These are phyloP conservation scores for Piedraia hortae DNA, from an alignment of 2,329 filamentous ascomycete genomes.

Conservation along the genomic window DNA sequence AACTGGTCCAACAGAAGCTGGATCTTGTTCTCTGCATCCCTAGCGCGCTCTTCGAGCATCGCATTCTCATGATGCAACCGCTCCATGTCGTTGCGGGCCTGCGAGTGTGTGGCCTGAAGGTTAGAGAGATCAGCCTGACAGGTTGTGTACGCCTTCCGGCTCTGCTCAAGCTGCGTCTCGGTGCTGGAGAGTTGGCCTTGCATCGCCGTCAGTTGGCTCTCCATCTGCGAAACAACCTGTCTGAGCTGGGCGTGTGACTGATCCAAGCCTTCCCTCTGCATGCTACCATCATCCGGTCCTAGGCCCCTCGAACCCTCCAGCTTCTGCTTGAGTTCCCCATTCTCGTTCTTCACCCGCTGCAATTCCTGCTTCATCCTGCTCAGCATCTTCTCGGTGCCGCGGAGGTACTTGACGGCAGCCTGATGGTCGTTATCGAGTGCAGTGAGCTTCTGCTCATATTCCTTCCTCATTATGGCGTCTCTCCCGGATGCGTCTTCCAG, in stretches of 20 bases:
- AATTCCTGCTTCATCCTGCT: constrained; percentile 96
- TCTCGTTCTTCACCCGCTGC: constrained; percentile 71
- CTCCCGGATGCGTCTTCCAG: constrained; percentile 55
- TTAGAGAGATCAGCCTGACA: constrained; percentile 23
- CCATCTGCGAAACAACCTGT: constrained; percentile 36
- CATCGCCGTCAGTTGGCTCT: constrained; percentile 40
- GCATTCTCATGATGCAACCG: constrained; percentile 60
- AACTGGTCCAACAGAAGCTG: constrained; percentile 83
- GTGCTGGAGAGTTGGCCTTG: constrained; percentile 39
- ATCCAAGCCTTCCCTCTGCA: constrained; percentile 39
- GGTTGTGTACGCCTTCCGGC: constrained; percentile 22
- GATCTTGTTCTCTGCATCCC: constrained; percentile 80
- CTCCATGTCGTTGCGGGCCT: constrained; percentile 38
- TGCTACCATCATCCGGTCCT: constrained; percentile 33
- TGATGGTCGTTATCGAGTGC: constrained; percentile 95
- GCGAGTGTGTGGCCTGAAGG: constrained; percentile 14
- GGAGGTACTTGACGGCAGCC: constrained; percentile 90
- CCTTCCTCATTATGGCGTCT: constrained; percentile 60
- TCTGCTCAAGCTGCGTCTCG: constrained; percentile 39
- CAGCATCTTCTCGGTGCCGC: constrained; percentile 96
- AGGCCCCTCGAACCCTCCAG: constrained; percentile 21
- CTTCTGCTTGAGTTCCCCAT: constrained; percentile 55
- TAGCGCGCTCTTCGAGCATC: constrained; percentile 54
- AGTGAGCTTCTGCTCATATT: constrained; percentile 76
- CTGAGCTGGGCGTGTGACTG: constrained; percentile 41